These are phyloP conservation scores for Knufia fluminis DNA, from an alignment of 2,329 filamentous ascomycete species.

Conservation along the genomic window DNA sequence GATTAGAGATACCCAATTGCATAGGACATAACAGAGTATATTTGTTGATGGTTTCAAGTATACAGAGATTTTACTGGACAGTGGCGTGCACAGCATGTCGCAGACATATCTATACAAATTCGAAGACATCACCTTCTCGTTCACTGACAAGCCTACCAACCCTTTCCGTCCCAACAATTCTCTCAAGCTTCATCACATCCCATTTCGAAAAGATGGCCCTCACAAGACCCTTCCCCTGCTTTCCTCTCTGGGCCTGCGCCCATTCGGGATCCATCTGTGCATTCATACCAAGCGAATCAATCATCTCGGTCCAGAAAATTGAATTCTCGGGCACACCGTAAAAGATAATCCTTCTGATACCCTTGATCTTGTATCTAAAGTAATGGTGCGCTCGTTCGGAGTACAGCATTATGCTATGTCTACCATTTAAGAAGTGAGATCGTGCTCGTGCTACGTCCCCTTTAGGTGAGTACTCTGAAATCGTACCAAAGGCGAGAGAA, in stretches of 20 bases:
- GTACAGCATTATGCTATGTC: slow-evolving; percentile 77
- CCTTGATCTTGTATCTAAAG: slow-evolving; percentile 71
- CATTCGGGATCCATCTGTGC: slow-evolving; percentile 47
- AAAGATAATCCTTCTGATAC: slow-evolving; percentile 75
- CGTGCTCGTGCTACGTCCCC: slow-evolving; percentile 73
- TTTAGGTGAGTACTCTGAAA: slow-evolving; percentile 78
- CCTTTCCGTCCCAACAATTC: slow-evolving; percentile 72
- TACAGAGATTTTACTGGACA: too few species aligned
- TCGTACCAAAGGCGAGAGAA: slow-evolving; percentile 63
- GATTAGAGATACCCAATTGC: neutral
- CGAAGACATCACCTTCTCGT: slow-evolving; percentile 78
- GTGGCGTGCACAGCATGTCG: too few species aligned
- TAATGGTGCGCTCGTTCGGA: slow-evolving; percentile 97
- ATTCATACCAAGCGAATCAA: slow-evolving; percentile 33
- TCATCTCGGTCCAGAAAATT: slow-evolving; percentile 36
- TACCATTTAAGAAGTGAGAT: slow-evolving; percentile 75
- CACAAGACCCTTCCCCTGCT: slow-evolving; percentile 40
- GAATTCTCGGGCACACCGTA: slow-evolving; percentile 88
- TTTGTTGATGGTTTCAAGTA: too few species aligned
- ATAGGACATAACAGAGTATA: neutral
- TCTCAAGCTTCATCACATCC: slow-evolving; percentile 80
- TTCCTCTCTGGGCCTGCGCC: slow-evolving; percentile 44
- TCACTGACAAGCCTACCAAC: slow-evolving; percentile 77
- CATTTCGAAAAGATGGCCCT: slow-evolving; percentile 71
- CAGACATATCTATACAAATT: slow-evolving; percentile 71